Percentiles rank a stretch among this genome's conserved stretches.
Conservation (phyloP, 1,284 basidiomycete genomes). For the Ganoderma multipileum region DNA sequence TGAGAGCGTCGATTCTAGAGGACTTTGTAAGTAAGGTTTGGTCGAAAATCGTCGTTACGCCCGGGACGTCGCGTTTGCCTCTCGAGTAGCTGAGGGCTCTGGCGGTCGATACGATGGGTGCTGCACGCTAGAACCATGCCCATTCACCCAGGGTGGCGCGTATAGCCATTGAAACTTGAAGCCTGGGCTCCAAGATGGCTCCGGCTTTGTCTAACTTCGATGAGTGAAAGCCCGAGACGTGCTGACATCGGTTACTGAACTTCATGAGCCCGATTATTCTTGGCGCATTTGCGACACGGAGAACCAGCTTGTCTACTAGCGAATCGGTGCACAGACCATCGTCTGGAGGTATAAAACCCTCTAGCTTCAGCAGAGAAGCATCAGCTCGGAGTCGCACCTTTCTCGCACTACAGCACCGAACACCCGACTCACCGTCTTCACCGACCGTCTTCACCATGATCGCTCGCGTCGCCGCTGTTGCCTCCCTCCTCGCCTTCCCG, state of each 20-base stretch:
- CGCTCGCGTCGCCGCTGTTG: slow-evolving; percentile 24
- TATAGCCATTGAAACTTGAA: too few relatives aligned
- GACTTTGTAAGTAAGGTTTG: too few relatives aligned
- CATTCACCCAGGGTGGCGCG: too few relatives aligned
- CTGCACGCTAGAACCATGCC: too few relatives aligned
- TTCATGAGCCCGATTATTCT: neutral
- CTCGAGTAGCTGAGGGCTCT: too few relatives aligned
- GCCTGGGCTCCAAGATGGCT: neutral
- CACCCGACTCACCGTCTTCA: neutral
- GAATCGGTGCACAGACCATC: neutral
- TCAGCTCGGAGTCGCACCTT: slow-evolving; percentile 24
- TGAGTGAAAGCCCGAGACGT: neutral
- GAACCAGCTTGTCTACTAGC: neutral
- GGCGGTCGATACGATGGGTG: too few relatives aligned
- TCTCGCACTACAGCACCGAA: slow-evolving; percentile 11
- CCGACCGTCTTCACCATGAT: slow-evolving; percentile 20
- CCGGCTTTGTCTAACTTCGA: neutral
- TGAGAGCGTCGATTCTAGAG: too few relatives aligned
- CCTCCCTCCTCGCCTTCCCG: slow-evolving; percentile 27
- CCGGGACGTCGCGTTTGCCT: too few relatives aligned
- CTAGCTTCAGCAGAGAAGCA: neutral
- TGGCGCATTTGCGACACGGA: neutral
- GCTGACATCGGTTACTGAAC: neutral
- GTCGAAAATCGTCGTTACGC: too few relatives aligned
- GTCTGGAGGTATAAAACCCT: slow-evolving; percentile 15